Conservation (phyloP, 192 early-diverging fungal species). For the Coemansia sp. region DNA sequence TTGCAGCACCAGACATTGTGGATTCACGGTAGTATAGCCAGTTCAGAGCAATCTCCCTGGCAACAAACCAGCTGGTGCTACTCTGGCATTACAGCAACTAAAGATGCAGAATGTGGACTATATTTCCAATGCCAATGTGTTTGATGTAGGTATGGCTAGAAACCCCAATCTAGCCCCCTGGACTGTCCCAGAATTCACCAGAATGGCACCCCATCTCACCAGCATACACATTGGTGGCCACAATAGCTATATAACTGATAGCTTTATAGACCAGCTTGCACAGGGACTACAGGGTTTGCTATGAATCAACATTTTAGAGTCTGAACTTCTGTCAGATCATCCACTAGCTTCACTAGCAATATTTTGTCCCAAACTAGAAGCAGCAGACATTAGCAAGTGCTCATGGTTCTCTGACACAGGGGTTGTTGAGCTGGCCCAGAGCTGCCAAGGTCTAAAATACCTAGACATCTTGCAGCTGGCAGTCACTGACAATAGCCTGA, state of each 20-base stretch:
- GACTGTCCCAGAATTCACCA: conserved; percentile 14
- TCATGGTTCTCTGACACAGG: conserved; percentile 18
- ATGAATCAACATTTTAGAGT: conserved; percentile 29
- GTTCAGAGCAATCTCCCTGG: neutral
- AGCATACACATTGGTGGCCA: conserved; percentile 26
- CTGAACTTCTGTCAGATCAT: conserved; percentile 9
- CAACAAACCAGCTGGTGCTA: neutral
- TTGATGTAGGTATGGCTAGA: conserved; percentile 7
- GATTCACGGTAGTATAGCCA: conserved; percentile 1
- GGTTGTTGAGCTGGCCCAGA: conserved; percentile 23
- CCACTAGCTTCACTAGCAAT: conserved; percentile 22
- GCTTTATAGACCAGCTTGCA: conserved; percentile 21
- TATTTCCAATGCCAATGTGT: conserved; percentile 1
- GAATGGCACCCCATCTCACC: conserved; percentile 14
- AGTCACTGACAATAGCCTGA: conserved; percentile 23
- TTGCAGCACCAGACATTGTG: neutral
- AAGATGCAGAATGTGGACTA: conserved; percentile 15
- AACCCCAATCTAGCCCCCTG: neutral
- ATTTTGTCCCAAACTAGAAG: conserved; percentile 19
- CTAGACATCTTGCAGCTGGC: conserved; percentile 23
- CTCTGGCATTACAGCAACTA: conserved; percentile 10
- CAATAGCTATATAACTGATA: conserved; percentile 27
- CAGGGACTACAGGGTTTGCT: conserved; percentile 9
- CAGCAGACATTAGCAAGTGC: conserved; percentile 33
- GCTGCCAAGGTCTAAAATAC: conserved; percentile 11